Conservation (phyloP, 805 yeast genomes). For the Priceomyces carsonii region DNA sequence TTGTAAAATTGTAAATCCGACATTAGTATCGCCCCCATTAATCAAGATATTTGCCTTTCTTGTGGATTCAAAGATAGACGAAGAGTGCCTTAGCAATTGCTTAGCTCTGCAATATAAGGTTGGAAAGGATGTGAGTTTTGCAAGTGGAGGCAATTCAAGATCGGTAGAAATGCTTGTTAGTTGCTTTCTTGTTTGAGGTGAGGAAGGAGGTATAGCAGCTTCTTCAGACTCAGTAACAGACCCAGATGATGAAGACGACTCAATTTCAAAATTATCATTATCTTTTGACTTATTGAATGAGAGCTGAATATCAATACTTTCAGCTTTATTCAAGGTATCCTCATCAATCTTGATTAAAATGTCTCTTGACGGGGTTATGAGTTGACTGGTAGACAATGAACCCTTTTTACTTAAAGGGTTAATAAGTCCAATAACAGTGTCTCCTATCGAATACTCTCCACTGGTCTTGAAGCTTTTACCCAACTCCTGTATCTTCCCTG, state of each 20-base stretch:
- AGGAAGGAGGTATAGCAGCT: background rate
- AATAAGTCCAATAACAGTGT: conserved; percentile 62
- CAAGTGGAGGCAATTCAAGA: conserved; percentile 26
- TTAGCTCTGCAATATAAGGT: conserved; percentile 38
- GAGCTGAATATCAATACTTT: conserved; percentile 23
- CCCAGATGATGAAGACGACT: conserved; percentile 8
- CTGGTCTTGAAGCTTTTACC: conserved; percentile 44
- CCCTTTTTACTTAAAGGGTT: conserved; percentile 57
- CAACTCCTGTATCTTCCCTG: conserved; percentile 58
- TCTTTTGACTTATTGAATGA: conserved; percentile 10
- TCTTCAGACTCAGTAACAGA: conserved; percentile 1
- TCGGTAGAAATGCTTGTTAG: conserved; percentile 10
- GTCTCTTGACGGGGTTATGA: conserved; percentile 55
- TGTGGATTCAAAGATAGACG: conserved; percentile 11
- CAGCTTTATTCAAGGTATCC: conserved; percentile 19
- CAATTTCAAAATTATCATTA: conserved; percentile 15
- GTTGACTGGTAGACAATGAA: conserved; percentile 55
- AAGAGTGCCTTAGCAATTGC: conserved; percentile 31
- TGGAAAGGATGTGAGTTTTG: conserved; percentile 34
- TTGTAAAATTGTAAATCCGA: conserved; percentile 39
- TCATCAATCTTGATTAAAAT: conserved; percentile 28
- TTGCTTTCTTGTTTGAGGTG: conserved; percentile 3
- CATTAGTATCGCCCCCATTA: conserved; percentile 44
- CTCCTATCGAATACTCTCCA: conserved; percentile 45
- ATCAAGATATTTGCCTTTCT: conserved; percentile 32